These are phyloP conservation scores for Auriscalpium orientale DNA, from an alignment of 768 basidiomycete genomes.

Conservation along the genomic window DNA sequence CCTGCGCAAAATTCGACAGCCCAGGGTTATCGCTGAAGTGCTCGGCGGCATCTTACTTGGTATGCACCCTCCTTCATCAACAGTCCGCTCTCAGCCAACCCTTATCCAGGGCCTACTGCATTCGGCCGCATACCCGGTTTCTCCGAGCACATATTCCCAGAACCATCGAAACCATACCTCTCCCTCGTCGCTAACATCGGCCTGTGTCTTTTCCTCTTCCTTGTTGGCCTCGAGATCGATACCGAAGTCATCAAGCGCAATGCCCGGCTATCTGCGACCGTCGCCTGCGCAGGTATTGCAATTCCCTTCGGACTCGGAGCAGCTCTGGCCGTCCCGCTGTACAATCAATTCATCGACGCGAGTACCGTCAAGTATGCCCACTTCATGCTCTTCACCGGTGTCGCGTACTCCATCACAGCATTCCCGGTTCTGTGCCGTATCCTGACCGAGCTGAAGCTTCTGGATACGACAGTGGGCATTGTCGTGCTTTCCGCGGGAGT, in stretches of 20 bases:
- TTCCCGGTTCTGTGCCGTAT: conserved; percentile 85
- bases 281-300: conserved; percentile 78
- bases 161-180: conserved; percentile 63
- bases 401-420: conserved; percentile 84
- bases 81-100: neutral
- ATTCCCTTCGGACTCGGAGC: conserved; percentile 86
- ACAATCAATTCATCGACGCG: conserved; percentile 62
- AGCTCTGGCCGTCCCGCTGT: conserved; percentile 60
- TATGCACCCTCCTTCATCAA: conserved; percentile 15
- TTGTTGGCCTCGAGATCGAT: conserved; percentile 92
- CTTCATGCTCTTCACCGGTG: conserved; percentile 92
- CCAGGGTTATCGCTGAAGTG: conserved; percentile 79
- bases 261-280: conserved; percentile 54
- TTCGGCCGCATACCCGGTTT: conserved; percentile 86
- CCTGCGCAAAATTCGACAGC: conserved; percentile 74
- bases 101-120: conserved; percentile 36
- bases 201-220: conserved; percentile 81
- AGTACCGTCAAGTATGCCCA: conserved; percentile 62
- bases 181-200: conserved; percentile 87
- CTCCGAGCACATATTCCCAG: conserved; percentile 77
- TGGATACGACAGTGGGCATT: conserved; percentile 88
- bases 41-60: conserved; percentile 88
- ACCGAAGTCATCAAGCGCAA: conserved; percentile 69
- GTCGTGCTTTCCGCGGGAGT: conserved; percentile 92
- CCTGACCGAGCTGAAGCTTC: conserved; percentile 82